These are phyloP conservation scores for Actinomucor elegans DNA, from an alignment of 371 early-diverging fungal genomes.

Conservation along the genomic window DNA sequence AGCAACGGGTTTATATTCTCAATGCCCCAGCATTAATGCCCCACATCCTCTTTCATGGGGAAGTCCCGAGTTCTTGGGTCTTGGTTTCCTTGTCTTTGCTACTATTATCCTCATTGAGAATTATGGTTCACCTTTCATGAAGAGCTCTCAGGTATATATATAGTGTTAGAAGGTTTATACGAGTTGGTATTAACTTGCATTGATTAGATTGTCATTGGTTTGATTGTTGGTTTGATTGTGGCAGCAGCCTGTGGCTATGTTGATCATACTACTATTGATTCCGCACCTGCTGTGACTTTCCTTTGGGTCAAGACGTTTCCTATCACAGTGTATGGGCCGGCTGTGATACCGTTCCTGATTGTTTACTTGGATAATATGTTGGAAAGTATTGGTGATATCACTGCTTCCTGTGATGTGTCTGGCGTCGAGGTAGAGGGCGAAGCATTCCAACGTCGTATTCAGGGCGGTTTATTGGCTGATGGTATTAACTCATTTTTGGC, in stretches of 20 bases:
- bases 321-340: slow-evolving; percentile 62
- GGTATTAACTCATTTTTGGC: slow-evolving; percentile 57
- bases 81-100: slow-evolving; percentile 61
- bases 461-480: slow-evolving; percentile 67
- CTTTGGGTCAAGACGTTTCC: slow-evolving; percentile 61
- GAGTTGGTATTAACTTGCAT: too few species aligned
- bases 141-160: slow-evolving; percentile 63
- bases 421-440: slow-evolving; percentile 63
- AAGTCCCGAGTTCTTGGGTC: slow-evolving; percentile 57
- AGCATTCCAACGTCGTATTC: slow-evolving; percentile 57
- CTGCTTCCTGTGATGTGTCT: slow-evolving; percentile 66
- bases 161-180: too few species aligned
- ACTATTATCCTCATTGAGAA: slow-evolving; percentile 63
- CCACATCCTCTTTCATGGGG: slow-evolving; percentile 68
- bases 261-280: slow-evolving; percentile 39
- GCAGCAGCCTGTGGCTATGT: slow-evolving; percentile 63
- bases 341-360: slow-evolving; percentile 63
- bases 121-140: slow-evolving; percentile 67
- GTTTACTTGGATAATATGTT: slow-evolving; percentile 57
- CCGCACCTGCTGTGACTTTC: slow-evolving; percentile 60
- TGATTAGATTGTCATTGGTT: slow-evolving; percentile 58
- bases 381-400: slow-evolving; percentile 64
- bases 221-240: slow-evolving; percentile 62
- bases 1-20: slow-evolving; percentile 49
- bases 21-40: slow-evolving; percentile 55